phyloP scores from a whole-genome alignment of 495 filamentous ascomycete species.

The Aspergillus bridgeri region DNA sequence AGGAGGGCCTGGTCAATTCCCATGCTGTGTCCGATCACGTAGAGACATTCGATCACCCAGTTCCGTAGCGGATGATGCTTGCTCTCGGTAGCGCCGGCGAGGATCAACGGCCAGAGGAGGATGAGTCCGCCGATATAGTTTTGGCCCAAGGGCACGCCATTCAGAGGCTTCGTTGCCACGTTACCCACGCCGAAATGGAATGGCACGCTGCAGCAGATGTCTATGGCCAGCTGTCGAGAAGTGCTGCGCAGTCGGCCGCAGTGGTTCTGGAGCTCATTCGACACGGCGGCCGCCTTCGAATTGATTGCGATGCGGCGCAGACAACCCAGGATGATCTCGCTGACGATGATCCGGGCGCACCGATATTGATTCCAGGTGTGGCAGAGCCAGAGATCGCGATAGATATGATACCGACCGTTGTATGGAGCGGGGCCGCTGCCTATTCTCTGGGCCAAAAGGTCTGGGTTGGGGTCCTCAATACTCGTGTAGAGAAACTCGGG shows the following conservation, averaged over 20 bases:
- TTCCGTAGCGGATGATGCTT: conserved; percentile 30
- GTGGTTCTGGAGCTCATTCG: conserved; percentile 32
- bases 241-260: conserved; percentile 31
- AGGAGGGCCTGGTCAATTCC: conserved; percentile 49
- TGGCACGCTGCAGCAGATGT: conserved; percentile 46
- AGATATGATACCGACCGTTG: conserved; percentile 57
- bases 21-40: conserved; percentile 41
- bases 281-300: conserved; percentile 12
- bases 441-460: conserved; percentile 20
- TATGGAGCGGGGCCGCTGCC: conserved; percentile 34
- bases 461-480: conserved; percentile 21
- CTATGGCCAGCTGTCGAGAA: conserved; percentile 36
- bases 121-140: conserved; percentile 40
- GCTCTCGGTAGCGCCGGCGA: conserved; percentile 37
- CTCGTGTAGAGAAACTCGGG: conserved; percentile 32
- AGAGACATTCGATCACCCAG: conserved; percentile 43
- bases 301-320: conserved; percentile 15
- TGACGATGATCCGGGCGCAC: conserved; percentile 54
- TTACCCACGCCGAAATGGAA: conserved; percentile 33
- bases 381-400: conserved; percentile 53
- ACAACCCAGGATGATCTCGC: conserved; percentile 45
- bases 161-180: conserved; percentile 7
- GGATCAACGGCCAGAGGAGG: conserved; percentile 49
- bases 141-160: conserved; percentile 13
- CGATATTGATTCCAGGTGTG: conserved; percentile 63